Percentiles rank a stretch among this genome's conserved stretches.
These are phyloP conservation scores for Pestalotiopsis sp. DNA, from an alignment of 2,329 filamentous ascomycete species.

Conservation along the genomic window DNA sequence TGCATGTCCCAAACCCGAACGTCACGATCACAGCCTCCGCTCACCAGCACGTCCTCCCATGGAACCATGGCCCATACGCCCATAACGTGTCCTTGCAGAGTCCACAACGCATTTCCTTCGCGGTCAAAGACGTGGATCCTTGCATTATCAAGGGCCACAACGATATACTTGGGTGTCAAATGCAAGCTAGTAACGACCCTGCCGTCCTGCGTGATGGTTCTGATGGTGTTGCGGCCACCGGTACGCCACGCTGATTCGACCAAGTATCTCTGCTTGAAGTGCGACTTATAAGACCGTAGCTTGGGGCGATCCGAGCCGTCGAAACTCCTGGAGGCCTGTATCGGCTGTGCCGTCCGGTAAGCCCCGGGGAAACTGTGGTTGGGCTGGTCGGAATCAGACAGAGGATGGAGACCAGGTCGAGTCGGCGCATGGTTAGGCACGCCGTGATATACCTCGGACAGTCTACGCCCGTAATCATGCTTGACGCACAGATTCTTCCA, in stretches of 20 bases:
- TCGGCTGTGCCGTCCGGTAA: constrained; percentile 28
- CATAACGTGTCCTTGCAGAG: constrained; percentile 95
- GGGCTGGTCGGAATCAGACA: constrained; percentile 33
- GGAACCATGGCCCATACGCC: constrained; percentile 99
- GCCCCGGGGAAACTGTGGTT: constrained; percentile 49
- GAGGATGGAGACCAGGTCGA: constrained; percentile 31
- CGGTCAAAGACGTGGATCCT: constrained; percentile 98
- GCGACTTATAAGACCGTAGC: constrained; percentile 85
- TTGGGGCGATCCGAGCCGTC: constrained; percentile 50
- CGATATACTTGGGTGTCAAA: constrained; percentile 92
- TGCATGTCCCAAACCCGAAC: constrained; percentile 96
- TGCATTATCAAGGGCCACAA: constrained; percentile 95
- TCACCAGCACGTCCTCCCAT: constrained; percentile 93
- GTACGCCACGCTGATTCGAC: constrained; percentile 97
- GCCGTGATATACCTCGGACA: constrained; percentile 51
- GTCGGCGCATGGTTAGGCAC: constrained; percentile 31
- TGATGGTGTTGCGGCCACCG: constrained; percentile 79
- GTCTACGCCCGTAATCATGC: constrained; percentile 75
- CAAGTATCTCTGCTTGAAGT: constrained; percentile 97
- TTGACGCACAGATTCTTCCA: constrained; percentile 98
- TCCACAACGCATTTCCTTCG: constrained; percentile 83
- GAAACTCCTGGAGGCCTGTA: constrained; percentile 9
- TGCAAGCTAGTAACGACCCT: constrained; percentile 96
- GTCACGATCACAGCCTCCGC: constrained; percentile 93
- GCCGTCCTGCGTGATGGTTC: constrained; percentile 93